Percentiles rank a stretch among this genome's conserved stretches.
Evolutionary conservation across 306 rosid genomes (phyloP).

Genomic region (Dicorynia guianensis): DNA sequence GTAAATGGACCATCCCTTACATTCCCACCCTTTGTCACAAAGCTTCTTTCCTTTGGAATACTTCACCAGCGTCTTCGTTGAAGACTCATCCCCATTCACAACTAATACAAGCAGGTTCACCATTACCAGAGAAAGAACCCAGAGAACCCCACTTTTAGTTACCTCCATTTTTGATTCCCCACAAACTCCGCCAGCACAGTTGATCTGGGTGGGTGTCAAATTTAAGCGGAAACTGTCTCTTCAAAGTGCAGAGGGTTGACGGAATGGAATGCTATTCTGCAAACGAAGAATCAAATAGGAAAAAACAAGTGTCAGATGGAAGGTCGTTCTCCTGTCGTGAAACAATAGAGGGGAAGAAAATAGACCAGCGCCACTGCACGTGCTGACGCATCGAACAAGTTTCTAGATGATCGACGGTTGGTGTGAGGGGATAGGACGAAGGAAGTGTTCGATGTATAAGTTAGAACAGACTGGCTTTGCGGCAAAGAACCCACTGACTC

Average conservation of each 20-base stretch:
- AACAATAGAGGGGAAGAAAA: too few species aligned
- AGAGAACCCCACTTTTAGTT: constrained; percentile 24
- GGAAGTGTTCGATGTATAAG: constrained; percentile 42
- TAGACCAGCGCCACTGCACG: not conserved
- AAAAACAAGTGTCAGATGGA: constrained; percentile 26
- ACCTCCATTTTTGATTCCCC: constrained; percentile 5
- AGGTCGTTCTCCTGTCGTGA: constrained; percentile 30
- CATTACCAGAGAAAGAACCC: constrained; percentile 14
- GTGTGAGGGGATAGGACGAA: too few species aligned
- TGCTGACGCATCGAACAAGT: constrained; percentile 33
- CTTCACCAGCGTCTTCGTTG: constrained; percentile 58
- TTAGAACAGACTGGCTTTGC: constrained; percentile 57
- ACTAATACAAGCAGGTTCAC: not conserved
- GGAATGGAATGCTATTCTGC: too few species aligned
- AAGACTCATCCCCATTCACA: constrained; percentile 46
- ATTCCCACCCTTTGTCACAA: constrained; percentile 88
- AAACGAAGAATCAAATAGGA: not conserved
- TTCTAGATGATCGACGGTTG: not conserved
- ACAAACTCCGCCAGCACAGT: not conserved
- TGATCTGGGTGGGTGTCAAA: not conserved
- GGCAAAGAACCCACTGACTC: constrained; percentile 31
- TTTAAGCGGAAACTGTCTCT: too few species aligned
- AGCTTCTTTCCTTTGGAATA: constrained; percentile 65
- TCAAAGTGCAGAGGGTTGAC: too few species aligned
- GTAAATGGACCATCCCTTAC: constrained; percentile 64